Percentiles rank a stretch among this genome's conserved stretches.
Conservation (phyloP, 2,329 filamentous ascomycete species). For the Fusarium napiforme region DNA sequence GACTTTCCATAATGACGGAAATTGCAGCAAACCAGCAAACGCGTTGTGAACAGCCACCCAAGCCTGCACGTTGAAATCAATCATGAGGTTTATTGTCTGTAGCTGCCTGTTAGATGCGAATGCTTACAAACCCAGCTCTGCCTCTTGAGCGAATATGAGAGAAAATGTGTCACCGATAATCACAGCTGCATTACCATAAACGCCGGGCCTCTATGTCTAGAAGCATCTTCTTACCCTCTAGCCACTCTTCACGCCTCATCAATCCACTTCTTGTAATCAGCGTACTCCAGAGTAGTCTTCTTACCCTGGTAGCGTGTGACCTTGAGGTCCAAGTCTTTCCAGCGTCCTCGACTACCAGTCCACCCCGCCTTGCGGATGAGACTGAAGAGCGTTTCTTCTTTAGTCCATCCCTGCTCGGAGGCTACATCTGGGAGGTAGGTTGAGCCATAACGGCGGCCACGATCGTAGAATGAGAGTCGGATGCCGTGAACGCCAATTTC, state of each 20-base stretch:
- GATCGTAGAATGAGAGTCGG: conserved; percentile 83
- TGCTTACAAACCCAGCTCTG: conserved; percentile 30
- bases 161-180: conserved; percentile 15
- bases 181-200: conserved; percentile 30
- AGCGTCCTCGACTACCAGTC: conserved; percentile 81
- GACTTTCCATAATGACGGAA: neutral
- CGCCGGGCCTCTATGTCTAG: conserved; percentile 45
- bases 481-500: conserved; percentile 86
- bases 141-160: conserved; percentile 25
- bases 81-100: conserved; percentile 27
- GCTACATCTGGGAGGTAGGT: conserved; percentile 96
- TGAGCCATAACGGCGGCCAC: conserved; percentile 78
- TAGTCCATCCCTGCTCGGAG: conserved; percentile 91
- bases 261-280: conserved; percentile 87
- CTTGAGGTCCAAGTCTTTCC: conserved; percentile 82
- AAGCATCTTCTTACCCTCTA: conserved; percentile 40
- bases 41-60: conserved; percentile 1
- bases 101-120: conserved; percentile 21
- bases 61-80: conserved; percentile 28
- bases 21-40: neutral
- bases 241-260: conserved; percentile 50
- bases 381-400: conserved; percentile 89
- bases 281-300: conserved; percentile 76
- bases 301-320: conserved; percentile 89
- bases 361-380: conserved; percentile 96